phyloP scores from a whole-genome alignment of 2,329 filamentous ascomycete genomes.

The Geosmithia morbida region DNA sequence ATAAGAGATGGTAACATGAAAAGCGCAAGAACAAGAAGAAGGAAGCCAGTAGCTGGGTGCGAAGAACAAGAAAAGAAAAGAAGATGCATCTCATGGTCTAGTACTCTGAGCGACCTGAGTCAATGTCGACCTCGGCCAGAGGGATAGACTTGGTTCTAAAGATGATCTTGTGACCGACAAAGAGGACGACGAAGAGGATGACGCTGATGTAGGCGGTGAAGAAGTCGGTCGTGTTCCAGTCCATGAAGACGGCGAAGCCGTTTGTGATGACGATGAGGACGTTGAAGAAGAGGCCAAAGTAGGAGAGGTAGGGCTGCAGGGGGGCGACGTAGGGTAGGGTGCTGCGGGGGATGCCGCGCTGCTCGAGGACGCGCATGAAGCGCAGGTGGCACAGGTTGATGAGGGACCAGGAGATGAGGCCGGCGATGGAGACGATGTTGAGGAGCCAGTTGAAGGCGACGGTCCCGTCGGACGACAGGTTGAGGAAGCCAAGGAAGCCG shows the following conservation, averaged over 20 bases:
- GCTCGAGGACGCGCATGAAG: constrained; percentile 45
- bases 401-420: constrained; percentile 56
- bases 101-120: neutral
- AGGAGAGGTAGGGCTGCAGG: constrained; percentile 49
- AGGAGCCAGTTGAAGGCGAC: constrained; percentile 60
- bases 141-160: constrained; percentile 23
- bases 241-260: constrained; percentile 54
- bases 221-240: constrained; percentile 35
- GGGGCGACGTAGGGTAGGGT: constrained; percentile 46
- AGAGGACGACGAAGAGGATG: constrained; percentile 46
- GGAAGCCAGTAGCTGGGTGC: no score
- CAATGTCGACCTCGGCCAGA: constrained; percentile 6
- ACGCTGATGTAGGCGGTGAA: constrained; percentile 17
- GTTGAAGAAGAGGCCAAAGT: constrained; percentile 53
- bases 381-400: constrained; percentile 50
- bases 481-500: constrained; percentile 53
- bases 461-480: constrained; percentile 41
- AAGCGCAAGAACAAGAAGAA: neutral
- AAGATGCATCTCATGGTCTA: neutral
- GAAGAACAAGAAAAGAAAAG: neutral
- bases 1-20: no score
- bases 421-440: constrained; percentile 54
- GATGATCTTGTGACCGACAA: constrained; percentile 43
- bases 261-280: constrained; percentile 50
- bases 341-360: constrained; percentile 40